Conservation (phyloP, 345 rosid species). For the Cardamine resedifolia region DNA sequence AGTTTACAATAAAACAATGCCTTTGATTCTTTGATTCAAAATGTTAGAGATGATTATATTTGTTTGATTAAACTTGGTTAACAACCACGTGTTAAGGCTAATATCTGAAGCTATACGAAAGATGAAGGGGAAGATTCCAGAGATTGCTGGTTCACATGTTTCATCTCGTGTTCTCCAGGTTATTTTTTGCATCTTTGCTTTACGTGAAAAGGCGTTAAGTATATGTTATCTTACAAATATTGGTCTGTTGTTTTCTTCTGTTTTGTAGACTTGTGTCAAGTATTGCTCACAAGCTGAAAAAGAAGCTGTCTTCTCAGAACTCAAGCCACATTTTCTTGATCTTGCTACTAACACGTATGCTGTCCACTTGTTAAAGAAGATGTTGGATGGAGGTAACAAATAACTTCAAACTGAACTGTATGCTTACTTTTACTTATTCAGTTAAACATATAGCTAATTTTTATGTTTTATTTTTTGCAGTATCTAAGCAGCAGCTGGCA, state of each 20-base stretch:
- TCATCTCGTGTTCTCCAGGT: constrained; percentile 98
- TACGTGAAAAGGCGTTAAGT: background rate
- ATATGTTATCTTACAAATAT: background rate
- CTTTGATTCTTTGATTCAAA: background rate
- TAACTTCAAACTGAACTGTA: background rate
- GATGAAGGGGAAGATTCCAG: constrained; percentile 92
- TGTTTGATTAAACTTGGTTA: background rate
- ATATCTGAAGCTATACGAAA: constrained; percentile 72
- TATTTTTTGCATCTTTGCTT: background rate
- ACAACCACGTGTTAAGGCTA: constrained; percentile 47
- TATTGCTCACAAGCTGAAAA: constrained; percentile 73
- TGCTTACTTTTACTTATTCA: constrained; percentile 19
- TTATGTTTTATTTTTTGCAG: constrained; percentile 42
- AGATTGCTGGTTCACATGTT: constrained; percentile 79
- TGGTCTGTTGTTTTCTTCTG: constrained; percentile 14
- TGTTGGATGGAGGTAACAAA: constrained; percentile 77
- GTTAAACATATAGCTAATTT: background rate
- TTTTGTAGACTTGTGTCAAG: constrained; percentile 70
- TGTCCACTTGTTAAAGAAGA: constrained; percentile 73
- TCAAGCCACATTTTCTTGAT: constrained; percentile 71
- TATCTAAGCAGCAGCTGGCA: constrained; percentile 72
- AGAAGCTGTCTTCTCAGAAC: constrained; percentile 69
- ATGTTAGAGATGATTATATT: background rate
- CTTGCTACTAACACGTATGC: constrained; percentile 68
- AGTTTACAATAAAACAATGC: constrained; percentile 21